phyloP scores from a whole-genome alignment of 2,329 filamentous ascomycete genomes.

The Trichoderma simmonsii region DNA sequence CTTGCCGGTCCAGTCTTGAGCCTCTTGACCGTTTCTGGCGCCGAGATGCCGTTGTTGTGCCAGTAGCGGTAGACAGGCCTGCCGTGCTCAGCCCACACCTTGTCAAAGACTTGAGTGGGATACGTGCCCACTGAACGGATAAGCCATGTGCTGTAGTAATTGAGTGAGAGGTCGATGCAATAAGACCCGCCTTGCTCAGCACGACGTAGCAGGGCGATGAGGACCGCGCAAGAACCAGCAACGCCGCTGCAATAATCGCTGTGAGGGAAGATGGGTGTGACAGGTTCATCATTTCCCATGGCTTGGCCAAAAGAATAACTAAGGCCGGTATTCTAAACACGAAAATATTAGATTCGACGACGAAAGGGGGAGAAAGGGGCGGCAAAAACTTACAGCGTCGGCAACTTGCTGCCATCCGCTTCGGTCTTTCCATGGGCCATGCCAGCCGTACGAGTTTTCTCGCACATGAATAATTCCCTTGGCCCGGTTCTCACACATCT shows the following conservation, averaged over 20 bases:
- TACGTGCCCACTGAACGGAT: background rate
- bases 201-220: background rate
- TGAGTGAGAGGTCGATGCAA: background rate
- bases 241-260: background rate
- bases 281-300: background rate
- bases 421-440: conserved; percentile 45
- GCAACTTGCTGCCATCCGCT: conserved; percentile 47
- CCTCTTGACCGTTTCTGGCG: background rate
- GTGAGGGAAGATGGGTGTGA: background rate
- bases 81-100: background rate
- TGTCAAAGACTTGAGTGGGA: background rate
- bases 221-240: background rate
- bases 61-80: background rate
- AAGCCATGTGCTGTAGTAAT: background rate
- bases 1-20: background rate
- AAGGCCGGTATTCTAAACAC: background rate
- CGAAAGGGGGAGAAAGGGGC: background rate
- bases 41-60: background rate
- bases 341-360: background rate
- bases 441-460: conserved; percentile 54
- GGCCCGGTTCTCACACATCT: conserved; percentile 10
- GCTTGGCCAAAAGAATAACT: background rate
- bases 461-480: conserved; percentile 38
- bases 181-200: background rate
- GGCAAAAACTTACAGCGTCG: background rate